These are phyloP conservation scores for Phytophthora cactorum DNA, from an alignment of 352 stramenopile genomes.

Conservation along the genomic window DNA sequence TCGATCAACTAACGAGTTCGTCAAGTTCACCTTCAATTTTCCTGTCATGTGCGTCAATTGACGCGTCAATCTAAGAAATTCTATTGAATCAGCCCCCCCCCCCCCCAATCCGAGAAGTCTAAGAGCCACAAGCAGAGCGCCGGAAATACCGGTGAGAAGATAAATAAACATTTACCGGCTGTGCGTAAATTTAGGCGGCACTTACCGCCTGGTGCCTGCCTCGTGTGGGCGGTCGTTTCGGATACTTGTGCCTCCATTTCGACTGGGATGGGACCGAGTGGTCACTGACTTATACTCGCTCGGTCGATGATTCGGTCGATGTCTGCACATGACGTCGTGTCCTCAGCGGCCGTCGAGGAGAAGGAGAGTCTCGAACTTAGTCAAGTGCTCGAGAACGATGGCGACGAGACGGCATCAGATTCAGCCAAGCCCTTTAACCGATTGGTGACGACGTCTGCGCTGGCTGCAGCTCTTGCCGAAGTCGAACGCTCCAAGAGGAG, in stretches of 20 bases:
- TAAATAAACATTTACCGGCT: too few species aligned
- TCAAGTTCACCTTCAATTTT: too few species aligned
- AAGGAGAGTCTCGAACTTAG: background rate
- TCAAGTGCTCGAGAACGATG: conserved; percentile 2
- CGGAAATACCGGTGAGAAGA: too few species aligned
- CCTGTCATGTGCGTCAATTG: too few species aligned
- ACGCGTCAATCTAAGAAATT: too few species aligned
- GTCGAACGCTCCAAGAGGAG: conserved; percentile 27
- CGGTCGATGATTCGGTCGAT: conserved; percentile 27
- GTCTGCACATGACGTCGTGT: conserved; percentile 17
- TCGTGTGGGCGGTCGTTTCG: conserved; percentile 30
- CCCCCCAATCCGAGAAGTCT: too few species aligned
- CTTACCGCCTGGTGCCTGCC: background rate
- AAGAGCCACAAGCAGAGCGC: too few species aligned
- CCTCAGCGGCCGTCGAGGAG: background rate
- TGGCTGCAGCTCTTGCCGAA: conserved; percentile 33
- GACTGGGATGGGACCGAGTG: conserved; percentile 27
- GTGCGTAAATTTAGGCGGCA: conserved; percentile 11
- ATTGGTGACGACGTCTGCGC: conserved; percentile 29
- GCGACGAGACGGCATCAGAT: conserved; percentile 6
- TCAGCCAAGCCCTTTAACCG: conserved; percentile 21
- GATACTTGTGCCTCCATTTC: conserved; percentile 3
- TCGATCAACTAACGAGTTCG: too few species aligned
- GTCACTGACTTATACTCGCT: conserved; percentile 14
- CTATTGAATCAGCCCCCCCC: too few species aligned